These are phyloP conservation scores for Apiospora kogelbergensis DNA, from an alignment of 2,329 filamentous ascomycete species.

Conservation along the genomic window DNA sequence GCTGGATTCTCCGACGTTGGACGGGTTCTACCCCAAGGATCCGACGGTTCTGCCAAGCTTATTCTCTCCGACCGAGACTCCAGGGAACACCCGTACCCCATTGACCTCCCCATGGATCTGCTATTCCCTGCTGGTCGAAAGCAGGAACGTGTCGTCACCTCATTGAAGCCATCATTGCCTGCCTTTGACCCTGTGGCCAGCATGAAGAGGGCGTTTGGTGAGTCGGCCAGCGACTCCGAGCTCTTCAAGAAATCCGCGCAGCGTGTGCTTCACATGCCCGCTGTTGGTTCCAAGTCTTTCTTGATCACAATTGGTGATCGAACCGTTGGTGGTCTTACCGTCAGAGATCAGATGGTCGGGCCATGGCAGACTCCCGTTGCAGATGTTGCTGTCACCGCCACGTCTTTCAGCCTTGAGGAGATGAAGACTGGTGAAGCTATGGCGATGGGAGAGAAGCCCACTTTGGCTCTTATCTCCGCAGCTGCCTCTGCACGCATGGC, in stretches of 20 bases:
- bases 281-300: slow-evolving; percentile 96
- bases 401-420: slow-evolving; percentile 66
- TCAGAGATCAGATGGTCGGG: slow-evolving; percentile 92
- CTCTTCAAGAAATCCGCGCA: slow-evolving; percentile 67
- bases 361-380: slow-evolving; percentile 94
- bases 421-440: slow-evolving; percentile 87
- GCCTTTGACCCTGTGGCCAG: slow-evolving; percentile 67
- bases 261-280: slow-evolving; percentile 78
- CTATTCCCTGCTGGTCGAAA: slow-evolving; percentile 16
- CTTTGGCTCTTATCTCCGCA: slow-evolving; percentile 83
- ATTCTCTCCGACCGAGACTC: slow-evolving; percentile 51
- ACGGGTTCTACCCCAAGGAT: slow-evolving; percentile 63
- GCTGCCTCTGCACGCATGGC: slow-evolving; percentile 94
- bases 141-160: slow-evolving; percentile 16
- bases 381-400: slow-evolving; percentile 89
- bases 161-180: slow-evolving; percentile 20
- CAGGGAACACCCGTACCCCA: slow-evolving; percentile 14
- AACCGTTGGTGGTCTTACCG: slow-evolving; percentile 84
- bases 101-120: slow-evolving; percentile 18
- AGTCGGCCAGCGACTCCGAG: slow-evolving; percentile 50
- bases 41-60: slow-evolving; percentile 67
- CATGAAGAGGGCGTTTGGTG: slow-evolving; percentile 64
- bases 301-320: slow-evolving; percentile 95
- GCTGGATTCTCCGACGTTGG: slow-evolving; percentile 94
- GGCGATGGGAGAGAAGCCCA: slow-evolving; percentile 87